Conservation (phyloP, 2,329 filamentous ascomycete species). For the Westerdykella sp. region DNA sequence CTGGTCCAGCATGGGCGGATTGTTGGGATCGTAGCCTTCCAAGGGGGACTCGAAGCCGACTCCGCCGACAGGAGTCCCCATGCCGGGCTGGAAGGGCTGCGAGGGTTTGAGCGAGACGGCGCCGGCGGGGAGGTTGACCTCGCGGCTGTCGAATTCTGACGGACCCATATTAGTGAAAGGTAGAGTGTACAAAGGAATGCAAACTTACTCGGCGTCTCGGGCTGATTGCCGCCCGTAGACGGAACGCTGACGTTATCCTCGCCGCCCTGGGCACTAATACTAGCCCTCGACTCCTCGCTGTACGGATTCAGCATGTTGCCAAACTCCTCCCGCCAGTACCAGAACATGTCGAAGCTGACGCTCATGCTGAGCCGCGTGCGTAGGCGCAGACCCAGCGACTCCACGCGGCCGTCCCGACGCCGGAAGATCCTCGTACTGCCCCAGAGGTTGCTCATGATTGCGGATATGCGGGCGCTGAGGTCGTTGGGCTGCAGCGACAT, state of each 20-base stretch:
- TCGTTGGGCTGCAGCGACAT: constrained; percentile 31
- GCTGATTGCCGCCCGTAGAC: constrained; percentile 18
- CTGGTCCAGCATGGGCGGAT: constrained; percentile 28
- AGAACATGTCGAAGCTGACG: constrained; percentile 36
- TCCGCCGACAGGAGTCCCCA: not conserved
- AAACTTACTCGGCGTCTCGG: constrained; percentile 25
- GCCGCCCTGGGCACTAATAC: constrained; percentile 5
- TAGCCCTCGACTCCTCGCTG: constrained; percentile 18
- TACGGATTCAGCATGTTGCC: constrained; percentile 34
- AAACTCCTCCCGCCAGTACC: constrained; percentile 37
- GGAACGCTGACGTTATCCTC: constrained; percentile 2
- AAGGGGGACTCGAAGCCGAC: constrained; percentile 22
- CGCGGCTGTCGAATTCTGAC: not conserved
- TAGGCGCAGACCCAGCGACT: constrained; percentile 27
- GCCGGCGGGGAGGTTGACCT: not conserved
- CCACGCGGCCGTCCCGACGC: constrained; percentile 26
- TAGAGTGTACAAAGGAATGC: not conserved
- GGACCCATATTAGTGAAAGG: not conserved
- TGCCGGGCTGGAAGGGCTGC: not conserved
- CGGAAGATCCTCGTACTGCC: constrained; percentile 29
- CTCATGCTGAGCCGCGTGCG: constrained; percentile 34
- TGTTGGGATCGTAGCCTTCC: constrained; percentile 24
- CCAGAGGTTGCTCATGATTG: constrained; percentile 34
- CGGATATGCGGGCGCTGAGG: constrained; percentile 22
- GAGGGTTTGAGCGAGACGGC: not conserved